Base-by-base conservation (phyloP, 192 early-diverging fungal genomes). In the Gigaspora rosea region DNA sequence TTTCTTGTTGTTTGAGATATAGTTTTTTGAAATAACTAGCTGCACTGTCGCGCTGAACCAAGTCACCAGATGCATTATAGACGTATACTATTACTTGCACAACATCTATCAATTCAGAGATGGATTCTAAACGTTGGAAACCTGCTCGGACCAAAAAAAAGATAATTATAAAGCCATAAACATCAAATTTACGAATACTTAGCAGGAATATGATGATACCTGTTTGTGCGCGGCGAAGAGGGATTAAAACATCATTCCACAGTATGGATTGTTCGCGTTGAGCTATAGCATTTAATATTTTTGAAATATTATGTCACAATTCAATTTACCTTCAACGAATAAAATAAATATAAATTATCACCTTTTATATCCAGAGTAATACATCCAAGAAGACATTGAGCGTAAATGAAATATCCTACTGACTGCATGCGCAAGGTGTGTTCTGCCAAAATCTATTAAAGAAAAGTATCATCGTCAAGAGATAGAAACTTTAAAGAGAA, bases 401-500 rank as follows among this genome's bases (percentile, higher is more conserved):
- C 75, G 35, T 76, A 76, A 15, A 63, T 58, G 15, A 67, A 76
- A 9, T 76, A 48, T 46, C 32, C 63, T 50, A 76, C 8, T 51
- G 75, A 76, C 36, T 76, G 75, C 49, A 76, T 27, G 67, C 56
- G 36, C 22, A 76, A 67, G 12, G 75, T 54, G 67, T 76, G 75
- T 57, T 76, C 75, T 8, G 75, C 48, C 66, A 76, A 64, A 20
- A 76, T 33, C 75, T 76, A 63, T 41, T 46, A 59, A 58, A 52
- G 56, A 11, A 18, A 50, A 16, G 32, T 75, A 0, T 52, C 8
- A 2, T 22, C 16, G 32, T 66, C 54, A 46, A 41, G 18, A 65
- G 48, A 13, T 27, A 51, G 3, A 13, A 13, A 51, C 2, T 57
- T 58, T 8, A 20, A 10, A 46, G 16, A 10, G 9, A 8, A 49